Percentiles rank a stretch among this genome's conserved stretches.
Conservation (phyloP, 164 flowering plant species). For the Vitis vinifera region ASM3070453v1 NC_081811.1:22574501-22575000, state of each 20-base stretch:
- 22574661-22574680: conserved; percentile 12
- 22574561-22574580: conserved; percentile 12
- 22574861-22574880: conserved; percentile 10
- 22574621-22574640: not conserved
- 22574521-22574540: conserved; percentile 4
- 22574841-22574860: conserved; percentile 11
- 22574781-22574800: too few species aligned
- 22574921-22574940: conserved; percentile 10
- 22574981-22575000: not conserved
- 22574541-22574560: conserved; percentile 20
- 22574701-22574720: conserved; percentile 8
- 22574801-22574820: not conserved
- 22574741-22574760: too few species aligned
- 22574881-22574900: conserved; percentile 8
- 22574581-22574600: conserved; percentile 7
- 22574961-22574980: not conserved
- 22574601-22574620: conserved; percentile 14
- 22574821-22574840: conserved; percentile 16
- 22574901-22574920: conserved; percentile 5
- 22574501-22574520: conserved; percentile 8
- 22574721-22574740: too few species aligned
- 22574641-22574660: conserved; percentile 2
- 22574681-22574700: conserved; percentile 11
- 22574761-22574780: too few species aligned
- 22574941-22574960: conserved; percentile 1